A percentile compares a stretch with the other conserved stretches of the same genome.
Conservation (phyloP, 352 stramenopile genomes). For the Globisporangium cederbergense region DNA sequence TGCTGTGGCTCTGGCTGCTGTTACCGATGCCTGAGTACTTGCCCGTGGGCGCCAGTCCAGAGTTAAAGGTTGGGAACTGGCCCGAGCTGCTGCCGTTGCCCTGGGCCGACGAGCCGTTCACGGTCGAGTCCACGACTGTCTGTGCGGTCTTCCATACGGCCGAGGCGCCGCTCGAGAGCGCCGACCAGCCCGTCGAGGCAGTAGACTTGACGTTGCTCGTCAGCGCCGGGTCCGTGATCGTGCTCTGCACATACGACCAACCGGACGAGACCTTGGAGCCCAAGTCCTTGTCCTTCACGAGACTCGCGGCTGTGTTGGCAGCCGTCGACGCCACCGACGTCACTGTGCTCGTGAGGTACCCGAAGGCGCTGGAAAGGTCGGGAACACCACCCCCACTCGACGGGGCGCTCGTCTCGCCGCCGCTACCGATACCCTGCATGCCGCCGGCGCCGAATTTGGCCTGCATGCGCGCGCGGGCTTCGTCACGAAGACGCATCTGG, state of each 20-base stretch:
- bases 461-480: constrained; percentile 74
- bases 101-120: constrained; percentile 14
- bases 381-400: constrained; percentile 31
- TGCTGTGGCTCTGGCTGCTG: constrained; percentile 19
- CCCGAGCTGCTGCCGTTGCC: constrained; percentile 18
- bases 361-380: constrained; percentile 69
- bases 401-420: constrained; percentile 54
- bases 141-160: constrained; percentile 65
- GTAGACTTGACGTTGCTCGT: constrained; percentile 80
- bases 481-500: constrained; percentile 69
- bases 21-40: constrained; percentile 68
- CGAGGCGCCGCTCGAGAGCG: constrained; percentile 60
- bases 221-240: constrained; percentile 65
- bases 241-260: constrained; percentile 76
- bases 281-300: constrained; percentile 77
- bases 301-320: constrained; percentile 54
- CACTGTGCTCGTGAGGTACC: constrained; percentile 72
- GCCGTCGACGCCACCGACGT: constrained; percentile 36
- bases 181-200: constrained; percentile 69
- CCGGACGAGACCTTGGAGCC: constrained; percentile 72
- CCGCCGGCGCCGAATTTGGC: constrained; percentile 74
- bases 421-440: constrained; percentile 78
- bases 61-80: constrained; percentile 59
- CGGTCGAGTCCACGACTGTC: constrained; percentile 48
- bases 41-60: constrained; percentile 42